Percentiles rank a stretch among this genome's conserved stretches.
These are phyloP conservation scores for Colletotrichum chlorophyti DNA, from an alignment of 2,329 filamentous ascomycete species.

Conservation along the genomic window DNA sequence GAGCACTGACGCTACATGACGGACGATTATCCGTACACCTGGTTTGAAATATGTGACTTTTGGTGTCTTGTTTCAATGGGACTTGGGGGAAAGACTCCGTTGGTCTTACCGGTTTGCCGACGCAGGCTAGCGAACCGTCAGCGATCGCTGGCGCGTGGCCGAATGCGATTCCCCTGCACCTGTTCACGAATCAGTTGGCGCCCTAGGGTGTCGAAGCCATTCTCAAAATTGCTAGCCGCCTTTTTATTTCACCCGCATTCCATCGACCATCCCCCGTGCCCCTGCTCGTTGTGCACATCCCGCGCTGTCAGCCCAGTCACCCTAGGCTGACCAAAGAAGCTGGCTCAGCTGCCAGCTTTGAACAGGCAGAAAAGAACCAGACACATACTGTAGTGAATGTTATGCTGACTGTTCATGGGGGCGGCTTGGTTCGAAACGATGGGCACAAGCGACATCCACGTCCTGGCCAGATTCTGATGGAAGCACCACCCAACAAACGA, in stretches of 20 bases:
- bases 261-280: conserved; percentile 1
- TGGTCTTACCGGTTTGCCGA: too few species aligned
- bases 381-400: neutral
- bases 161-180: neutral
- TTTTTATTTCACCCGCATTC: conserved; percentile 14
- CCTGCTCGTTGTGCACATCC: neutral
- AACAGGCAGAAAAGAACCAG: neutral
- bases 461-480: neutral
- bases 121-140: neutral
- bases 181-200: conserved; percentile 5
- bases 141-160: conserved; percentile 3
- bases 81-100: too few species aligned
- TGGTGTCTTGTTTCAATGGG: neutral
- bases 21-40: too few species aligned
- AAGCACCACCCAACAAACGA: neutral
- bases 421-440: neutral
- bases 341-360: neutral
- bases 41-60: neutral
- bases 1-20: too few species aligned
- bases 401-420: neutral
- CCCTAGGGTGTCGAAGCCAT: conserved; percentile 8
- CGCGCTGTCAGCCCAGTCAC: neutral
- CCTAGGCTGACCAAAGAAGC: neutral
- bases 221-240: conserved; percentile 3
- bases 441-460: neutral